phyloP scores from a whole-genome alignment of 2,329 filamentous ascomycete species.

The Colletotrichum spaethianum region DNA sequence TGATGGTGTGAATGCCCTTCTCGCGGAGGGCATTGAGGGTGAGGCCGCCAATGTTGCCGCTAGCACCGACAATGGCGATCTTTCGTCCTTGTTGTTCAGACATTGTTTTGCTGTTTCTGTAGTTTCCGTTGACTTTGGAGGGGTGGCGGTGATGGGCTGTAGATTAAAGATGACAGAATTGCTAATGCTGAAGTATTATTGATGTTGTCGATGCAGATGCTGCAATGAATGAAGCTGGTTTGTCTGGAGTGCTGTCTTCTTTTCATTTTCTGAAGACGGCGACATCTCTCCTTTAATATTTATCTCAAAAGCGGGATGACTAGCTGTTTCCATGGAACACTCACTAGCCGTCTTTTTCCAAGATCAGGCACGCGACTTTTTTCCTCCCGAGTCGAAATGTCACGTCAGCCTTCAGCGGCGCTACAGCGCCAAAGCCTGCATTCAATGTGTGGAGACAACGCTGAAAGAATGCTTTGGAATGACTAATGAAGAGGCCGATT shows the following conservation, averaged over 20 bases:
- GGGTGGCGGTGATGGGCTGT: not conserved
- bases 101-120: not conserved
- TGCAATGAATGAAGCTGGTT: not conserved
- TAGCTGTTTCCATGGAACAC: not conserved
- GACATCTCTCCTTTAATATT: not conserved
- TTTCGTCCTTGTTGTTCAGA: conserved; percentile 43
- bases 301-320: too few relatives aligned
- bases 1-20: conserved; percentile 63
- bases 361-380: too few relatives aligned
- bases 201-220: not conserved
- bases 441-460: not conserved
- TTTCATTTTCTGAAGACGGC: not conserved
- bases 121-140: not conserved
- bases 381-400: not conserved
- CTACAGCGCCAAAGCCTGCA: not conserved
- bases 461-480: not conserved
- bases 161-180: not conserved
- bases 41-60: conserved; percentile 55
- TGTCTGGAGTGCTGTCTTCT: not conserved
- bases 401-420: not conserved
- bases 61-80: conserved; percentile 50
- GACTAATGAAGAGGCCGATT: conserved; percentile 14
- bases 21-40: conserved; percentile 57
- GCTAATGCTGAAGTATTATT: not conserved
- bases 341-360: not conserved